Base-by-base conservation (phyloP, 768 basidiomycete species). In the Scleroderma citrinum region DNA sequence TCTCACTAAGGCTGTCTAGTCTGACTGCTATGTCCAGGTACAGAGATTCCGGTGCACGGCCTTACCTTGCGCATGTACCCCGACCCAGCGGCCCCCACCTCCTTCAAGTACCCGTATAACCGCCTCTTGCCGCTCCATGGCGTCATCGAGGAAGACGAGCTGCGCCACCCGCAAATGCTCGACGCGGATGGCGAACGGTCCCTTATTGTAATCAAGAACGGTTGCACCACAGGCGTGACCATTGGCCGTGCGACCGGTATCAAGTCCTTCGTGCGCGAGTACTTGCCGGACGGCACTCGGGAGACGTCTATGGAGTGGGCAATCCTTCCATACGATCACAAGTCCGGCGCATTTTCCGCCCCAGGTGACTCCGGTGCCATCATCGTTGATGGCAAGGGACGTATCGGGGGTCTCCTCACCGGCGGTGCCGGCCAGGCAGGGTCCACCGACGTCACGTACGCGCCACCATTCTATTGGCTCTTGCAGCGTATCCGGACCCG, bases 401-500 rank as follows among this genome's bases (percentile, higher is more conserved):
- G 66, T 42, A 59, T 70, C 41, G 61, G 61, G 34, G 71, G 70
- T 47, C 47, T 72, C n/a, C 57, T 71, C 43, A 71, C 67, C 8
- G 62, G 67, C 31, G 58, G 70, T 60, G 35, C 54, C 48, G 69
- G 70, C 30, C 53, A 57, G 45, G 51, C 54, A 4, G 36, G 55
- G 56, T 41, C 46, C 46, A 57, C 59, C 26, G 65, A 71, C 51
- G 54, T 68, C 7, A 69, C 71, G 21, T 72, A 72, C 53, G 68
- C 67, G 43, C 73, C 71, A n/a, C 59, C 70, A n/a, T 63, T 70
- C 56, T 51, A 58, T 34, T 71, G 66, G 68, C 59, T 68, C 52
- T 63, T 63, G 58, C n/a, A 56, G 56, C 56, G 45, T 12, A 68
- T 66, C 47, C 59, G 57, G 58, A 50, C 48, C 34, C 42, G 42